Percentiles rank a stretch among this genome's conserved stretches.
Conservation (phyloP, 2,329 filamentous ascomycete species). For the Penicillium brasilianum region DNA sequence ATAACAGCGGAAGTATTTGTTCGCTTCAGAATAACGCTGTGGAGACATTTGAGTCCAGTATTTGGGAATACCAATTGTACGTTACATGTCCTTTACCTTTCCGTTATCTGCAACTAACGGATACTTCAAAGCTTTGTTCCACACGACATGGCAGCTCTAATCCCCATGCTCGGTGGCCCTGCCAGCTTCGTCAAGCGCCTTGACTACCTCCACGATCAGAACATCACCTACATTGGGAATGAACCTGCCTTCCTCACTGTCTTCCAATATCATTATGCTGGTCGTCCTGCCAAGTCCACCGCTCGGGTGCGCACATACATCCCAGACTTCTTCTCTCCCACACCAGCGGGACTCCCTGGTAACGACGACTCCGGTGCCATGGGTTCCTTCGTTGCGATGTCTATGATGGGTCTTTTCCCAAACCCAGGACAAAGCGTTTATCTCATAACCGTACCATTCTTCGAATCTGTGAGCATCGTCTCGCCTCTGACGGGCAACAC, state of each 20-base stretch:
- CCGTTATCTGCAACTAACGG: slow-evolving; percentile 47
- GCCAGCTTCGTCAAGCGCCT: slow-evolving; percentile 62
- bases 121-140: slow-evolving; percentile 58
- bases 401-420: slow-evolving; percentile 72
- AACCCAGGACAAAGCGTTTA: slow-evolving; percentile 71
- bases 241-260: slow-evolving; percentile 66
- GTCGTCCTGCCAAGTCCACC: slow-evolving; percentile 59
- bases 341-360: slow-evolving; percentile 63
- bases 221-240: slow-evolving; percentile 70
- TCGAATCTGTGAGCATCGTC: slow-evolving; percentile 63
- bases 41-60: slow-evolving; percentile 43
- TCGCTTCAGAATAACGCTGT: slow-evolving; percentile 40
- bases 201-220: slow-evolving; percentile 66
- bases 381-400: slow-evolving; percentile 67
- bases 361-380: slow-evolving; percentile 73
- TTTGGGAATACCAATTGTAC: slow-evolving; percentile 52
- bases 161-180: slow-evolving; percentile 64
- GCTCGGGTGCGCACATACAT: slow-evolving; percentile 66
- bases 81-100: slow-evolving; percentile 54
- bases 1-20: slow-evolving; percentile 44
- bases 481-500: slow-evolving; percentile 64
- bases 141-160: slow-evolving; percentile 58
- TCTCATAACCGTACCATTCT: slow-evolving; percentile 70
- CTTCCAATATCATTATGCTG: slow-evolving; percentile 71
- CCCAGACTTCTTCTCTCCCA: slow-evolving; percentile 63